Evolutionary conservation across 2,329 filamentous ascomycete genomes (phyloP), one percentile per base, ranked within the genome.

Genomic region (Aspergillus tubingensis): DNA sequence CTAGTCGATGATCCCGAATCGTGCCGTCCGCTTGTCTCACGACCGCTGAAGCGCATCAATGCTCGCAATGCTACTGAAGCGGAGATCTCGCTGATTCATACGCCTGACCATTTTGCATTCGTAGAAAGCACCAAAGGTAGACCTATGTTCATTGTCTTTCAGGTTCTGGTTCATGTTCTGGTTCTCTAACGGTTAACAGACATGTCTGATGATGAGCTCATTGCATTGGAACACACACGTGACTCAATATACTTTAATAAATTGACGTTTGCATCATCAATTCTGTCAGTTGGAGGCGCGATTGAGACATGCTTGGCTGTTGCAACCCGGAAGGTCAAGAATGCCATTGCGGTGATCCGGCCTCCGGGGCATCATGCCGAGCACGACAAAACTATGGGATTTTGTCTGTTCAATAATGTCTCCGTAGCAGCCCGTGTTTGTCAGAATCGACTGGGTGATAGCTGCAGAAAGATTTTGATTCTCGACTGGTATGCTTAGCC

Each of bases 331-430:
- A 85, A 87, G 59, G 90, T 97, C 55, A 96, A 96, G 76, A 99
- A 99, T 71, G 92, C 91, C 0, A 95, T 99, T 73, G 95, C 95
- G 1, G 89, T 99, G 39, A 96, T 99, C 69, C 87, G 95, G 13
- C 95, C 95, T 2, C 95, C 95, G 0, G 95, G 95, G 0, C 95
- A 99, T 71, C 95, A 99, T 75, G 95, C 95, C 1, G 95, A 99
- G 73, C 88, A 87, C 60, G 85, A 95, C 69, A 83, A 88, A 38
- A 86, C 94, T 0, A 95, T 96, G 84, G 95, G 95, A 0, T 99
- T 99, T 72, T 99, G 95, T 74, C 86, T 98, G 61, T 98, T 98
- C 80, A 97, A 99, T 79, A 99, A 99, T 71, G 95, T 98, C 3
- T 92, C 91, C 19, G 90, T 99, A 60, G 94, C 93, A 1, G 89